Evolutionary conservation across 306 rosid species (phyloP).

Genomic region (Glycine soja): DNA sequence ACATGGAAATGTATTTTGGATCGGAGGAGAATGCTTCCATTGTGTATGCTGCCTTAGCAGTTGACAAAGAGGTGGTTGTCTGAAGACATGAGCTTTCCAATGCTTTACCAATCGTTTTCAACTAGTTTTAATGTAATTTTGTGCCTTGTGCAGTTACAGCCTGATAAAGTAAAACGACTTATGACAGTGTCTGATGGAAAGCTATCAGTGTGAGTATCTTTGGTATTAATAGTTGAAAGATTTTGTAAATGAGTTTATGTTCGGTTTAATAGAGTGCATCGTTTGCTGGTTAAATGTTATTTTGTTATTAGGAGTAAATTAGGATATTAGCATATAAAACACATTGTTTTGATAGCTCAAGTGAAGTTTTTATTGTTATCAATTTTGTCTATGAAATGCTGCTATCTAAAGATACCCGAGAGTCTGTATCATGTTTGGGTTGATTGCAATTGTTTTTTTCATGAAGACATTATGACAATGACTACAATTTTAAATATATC

Average conservation of each 20-base stretch:
- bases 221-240: slow-evolving; percentile 5
- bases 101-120: slow-evolving; percentile 21
- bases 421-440: slow-evolving; percentile 32
- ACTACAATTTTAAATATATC: slow-evolving; percentile 17
- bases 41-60: slow-evolving; percentile 68
- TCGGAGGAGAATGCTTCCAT: slow-evolving; percentile 76
- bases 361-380: slow-evolving; percentile 8
- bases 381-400: neutral
- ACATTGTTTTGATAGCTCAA: slow-evolving; percentile 5
- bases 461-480: neutral
- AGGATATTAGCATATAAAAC: neutral
- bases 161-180: slow-evolving; percentile 81
- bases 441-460: slow-evolving; percentile 3
- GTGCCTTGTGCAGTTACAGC: slow-evolving; percentile 69
- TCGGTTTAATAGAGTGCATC: slow-evolving; percentile 3
- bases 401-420: slow-evolving; percentile 1
- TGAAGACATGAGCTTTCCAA: slow-evolving; percentile 23
- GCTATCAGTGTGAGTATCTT: slow-evolving; percentile 68
- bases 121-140: neutral
- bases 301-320: neutral
- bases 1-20: slow-evolving; percentile 78
- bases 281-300: neutral
- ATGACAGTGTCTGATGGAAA: slow-evolving; percentile 74
- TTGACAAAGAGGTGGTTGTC: slow-evolving; percentile 72
- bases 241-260: neutral